Conservation (phyloP, 345 rosid species). For the Iberis pinnata region DNA sequence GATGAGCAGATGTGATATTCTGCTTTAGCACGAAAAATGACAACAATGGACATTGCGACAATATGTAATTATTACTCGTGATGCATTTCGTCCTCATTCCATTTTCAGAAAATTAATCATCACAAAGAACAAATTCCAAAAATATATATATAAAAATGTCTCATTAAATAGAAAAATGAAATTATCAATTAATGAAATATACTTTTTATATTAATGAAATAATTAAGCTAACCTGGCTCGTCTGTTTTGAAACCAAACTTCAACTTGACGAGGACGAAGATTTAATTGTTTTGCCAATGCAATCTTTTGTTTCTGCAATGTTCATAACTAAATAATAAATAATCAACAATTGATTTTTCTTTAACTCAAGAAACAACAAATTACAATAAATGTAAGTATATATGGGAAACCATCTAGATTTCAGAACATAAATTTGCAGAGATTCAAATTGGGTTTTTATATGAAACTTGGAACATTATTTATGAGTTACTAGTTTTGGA, state of each 20-base stretch:
- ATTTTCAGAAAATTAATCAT: constrained; percentile 25
- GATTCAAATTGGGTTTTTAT: too few relatives aligned
- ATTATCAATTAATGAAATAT: not conserved
- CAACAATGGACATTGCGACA: constrained; percentile 31
- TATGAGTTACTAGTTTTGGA: too few relatives aligned
- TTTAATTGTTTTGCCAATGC: constrained; percentile 76
- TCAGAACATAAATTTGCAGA: too few relatives aligned
- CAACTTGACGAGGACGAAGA: constrained; percentile 93
- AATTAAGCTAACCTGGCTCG: constrained; percentile 65
- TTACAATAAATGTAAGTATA: too few relatives aligned
- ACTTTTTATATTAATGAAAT: too few relatives aligned
- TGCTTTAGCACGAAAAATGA: constrained; percentile 24
- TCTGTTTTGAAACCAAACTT: constrained; percentile 97
- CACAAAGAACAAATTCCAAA: not conserved
- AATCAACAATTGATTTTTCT: too few relatives aligned
- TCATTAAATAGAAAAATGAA: not conserved
- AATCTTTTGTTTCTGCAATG: constrained; percentile 65
- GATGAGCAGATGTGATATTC: constrained; percentile 29
- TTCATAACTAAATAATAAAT: not conserved
- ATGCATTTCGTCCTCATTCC: constrained; percentile 27
- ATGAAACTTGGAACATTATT: too few relatives aligned
- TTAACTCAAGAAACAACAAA: too few relatives aligned
- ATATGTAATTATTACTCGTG: constrained; percentile 34
- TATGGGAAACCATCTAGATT: too few relatives aligned
- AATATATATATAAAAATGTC: not conserved